phyloP scores from a whole-genome alignment of 768 basidiomycete species.

The Collybia nuda region DNA sequence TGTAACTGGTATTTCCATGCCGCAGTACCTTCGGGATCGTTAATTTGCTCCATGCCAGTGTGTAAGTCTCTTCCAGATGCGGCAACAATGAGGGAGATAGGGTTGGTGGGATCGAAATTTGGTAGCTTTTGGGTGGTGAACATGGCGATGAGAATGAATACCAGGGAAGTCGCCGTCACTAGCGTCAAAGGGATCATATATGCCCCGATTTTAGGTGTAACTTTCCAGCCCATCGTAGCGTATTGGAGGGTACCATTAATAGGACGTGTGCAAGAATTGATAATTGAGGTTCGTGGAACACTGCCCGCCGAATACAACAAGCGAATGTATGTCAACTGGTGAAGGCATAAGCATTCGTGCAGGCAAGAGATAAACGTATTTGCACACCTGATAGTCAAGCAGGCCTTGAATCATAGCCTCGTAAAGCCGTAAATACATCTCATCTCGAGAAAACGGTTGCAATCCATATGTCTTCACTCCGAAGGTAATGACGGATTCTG shows the following conservation, averaged over 20 bases:
- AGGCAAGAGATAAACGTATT: not conserved
- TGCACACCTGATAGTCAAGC: slow-evolving; percentile 20
- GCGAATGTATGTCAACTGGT: slow-evolving; percentile 3
- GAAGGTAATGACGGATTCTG: slow-evolving; percentile 19
- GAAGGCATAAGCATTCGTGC: not conserved
- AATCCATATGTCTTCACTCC: slow-evolving; percentile 16
- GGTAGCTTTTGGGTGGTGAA: not conserved
- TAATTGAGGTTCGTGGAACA: not conserved
- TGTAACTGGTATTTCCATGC: no score
- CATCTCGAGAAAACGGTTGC: not conserved
- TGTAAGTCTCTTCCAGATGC: not conserved
- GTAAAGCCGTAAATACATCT: slow-evolving; percentile 14
- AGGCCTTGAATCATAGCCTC: slow-evolving; percentile 22
- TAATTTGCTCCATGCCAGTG: no score
- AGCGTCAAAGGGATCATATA: slow-evolving; percentile 21
- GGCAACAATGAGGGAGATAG: not conserved
- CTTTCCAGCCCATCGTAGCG: slow-evolving; percentile 16
- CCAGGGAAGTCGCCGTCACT: slow-evolving; percentile 17
- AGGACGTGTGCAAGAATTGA: not conserved
- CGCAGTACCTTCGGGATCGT: no score
- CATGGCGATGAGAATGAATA: slow-evolving; percentile 14
- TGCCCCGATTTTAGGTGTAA: slow-evolving; percentile 9
- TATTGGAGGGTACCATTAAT: not conserved
- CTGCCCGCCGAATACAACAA: slow-evolving; percentile 19
- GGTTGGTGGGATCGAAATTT: not conserved